phyloP scores from a whole-genome alignment of 768 basidiomycete genomes.

The Suillus luteus region DNA sequence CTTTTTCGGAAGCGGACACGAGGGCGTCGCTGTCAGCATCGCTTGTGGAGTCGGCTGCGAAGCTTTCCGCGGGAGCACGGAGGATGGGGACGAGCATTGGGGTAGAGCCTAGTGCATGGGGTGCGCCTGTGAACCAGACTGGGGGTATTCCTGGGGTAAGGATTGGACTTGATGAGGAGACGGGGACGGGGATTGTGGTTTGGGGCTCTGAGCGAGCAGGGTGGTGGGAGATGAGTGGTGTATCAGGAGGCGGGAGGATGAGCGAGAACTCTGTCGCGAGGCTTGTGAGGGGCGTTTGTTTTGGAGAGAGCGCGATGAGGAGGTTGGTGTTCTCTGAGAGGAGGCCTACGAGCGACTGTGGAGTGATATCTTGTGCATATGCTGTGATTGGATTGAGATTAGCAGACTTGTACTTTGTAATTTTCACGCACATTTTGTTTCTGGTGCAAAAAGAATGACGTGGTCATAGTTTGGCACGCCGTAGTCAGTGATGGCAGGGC shows the following conservation, averaged over 20 bases:
- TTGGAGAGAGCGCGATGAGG: slow-evolving; percentile 77
- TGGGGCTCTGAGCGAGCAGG: slow-evolving; percentile 66
- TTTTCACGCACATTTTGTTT: slow-evolving; percentile 67
- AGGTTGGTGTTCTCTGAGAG: slow-evolving; percentile 77
- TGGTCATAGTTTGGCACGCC: slow-evolving; percentile 80
- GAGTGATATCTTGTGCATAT: slow-evolving; percentile 74
- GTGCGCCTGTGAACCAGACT: slow-evolving; percentile 77
- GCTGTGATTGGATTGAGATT: slow-evolving; percentile 39
- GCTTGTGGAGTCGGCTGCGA: slow-evolving; percentile 64
- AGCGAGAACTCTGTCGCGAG: slow-evolving; percentile 92
- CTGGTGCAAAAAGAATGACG: slow-evolving; percentile 83
- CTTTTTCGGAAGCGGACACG: slow-evolving; percentile 71
- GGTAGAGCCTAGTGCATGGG: slow-evolving; percentile 65
- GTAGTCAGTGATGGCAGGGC: slow-evolving; percentile 65
- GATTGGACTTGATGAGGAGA: slow-evolving; percentile 43
- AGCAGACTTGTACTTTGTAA: neutral
- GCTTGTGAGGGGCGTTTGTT: slow-evolving; percentile 70
- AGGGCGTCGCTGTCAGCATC: slow-evolving; percentile 35
- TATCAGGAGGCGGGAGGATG: slow-evolving; percentile 82
- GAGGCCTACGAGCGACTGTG: slow-evolving; percentile 75
- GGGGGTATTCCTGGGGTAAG: slow-evolving; percentile 52
- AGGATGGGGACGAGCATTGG: slow-evolving; percentile 85
- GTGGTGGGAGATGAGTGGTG: slow-evolving; percentile 85
- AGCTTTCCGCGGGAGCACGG: slow-evolving; percentile 72
- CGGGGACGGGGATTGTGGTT: slow-evolving; percentile 65